phyloP scores from a whole-genome alignment of 176 grass and related monocot species.

The barley (Hordeum vulgare) region MorexV3_pseudomolecules_assembly NC_058519.1:258175421-258175920 shows the following conservation, averaged over 20 bases:
- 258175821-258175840: slow-evolving; percentile 85
- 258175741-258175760: slow-evolving; percentile 87
- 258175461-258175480: slow-evolving; percentile 59
- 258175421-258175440: slow-evolving; percentile 52
- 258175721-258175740: slow-evolving; percentile 60
- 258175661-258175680: slow-evolving; percentile 64
- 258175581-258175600: slow-evolving; percentile 56
- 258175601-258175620: slow-evolving; percentile 71
- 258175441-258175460: slow-evolving; percentile 55
- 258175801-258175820: slow-evolving; percentile 85
- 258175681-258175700: slow-evolving; percentile 60
- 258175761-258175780: slow-evolving; percentile 52
- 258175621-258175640: slow-evolving; percentile 34
- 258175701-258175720: slow-evolving; percentile 75
- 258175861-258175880: slow-evolving; percentile 67
- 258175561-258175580: slow-evolving; percentile 55
- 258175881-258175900: slow-evolving; percentile 97
- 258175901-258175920: slow-evolving; percentile 60
- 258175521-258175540: slow-evolving; percentile 62
- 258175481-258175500: slow-evolving; percentile 66
- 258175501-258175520: slow-evolving; percentile 47
- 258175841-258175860: slow-evolving; percentile 88
- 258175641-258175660: slow-evolving; percentile 53
- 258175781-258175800: slow-evolving; percentile 71
- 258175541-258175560: slow-evolving; percentile 55